Conservation (phyloP, 2,329 filamentous ascomycete species). For the Neurospora sp. region DNA sequence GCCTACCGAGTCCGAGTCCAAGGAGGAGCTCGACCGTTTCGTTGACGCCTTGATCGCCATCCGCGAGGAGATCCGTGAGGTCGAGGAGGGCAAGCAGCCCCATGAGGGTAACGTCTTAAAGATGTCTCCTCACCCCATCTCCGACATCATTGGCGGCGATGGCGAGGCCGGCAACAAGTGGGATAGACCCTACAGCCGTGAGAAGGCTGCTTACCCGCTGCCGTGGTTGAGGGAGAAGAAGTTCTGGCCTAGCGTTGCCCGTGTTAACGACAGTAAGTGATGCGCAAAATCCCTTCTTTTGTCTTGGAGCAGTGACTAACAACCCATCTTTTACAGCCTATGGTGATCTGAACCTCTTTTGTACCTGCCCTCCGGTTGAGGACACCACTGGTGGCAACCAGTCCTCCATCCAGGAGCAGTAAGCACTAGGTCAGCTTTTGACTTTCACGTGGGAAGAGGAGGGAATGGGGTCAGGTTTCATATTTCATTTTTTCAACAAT, state of each 20-base stretch:
- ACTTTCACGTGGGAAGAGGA: not conserved
- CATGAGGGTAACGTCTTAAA: slow-evolving; percentile 76
- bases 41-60: slow-evolving; percentile 84
- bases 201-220: slow-evolving; percentile 80
- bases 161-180: slow-evolving; percentile 48
- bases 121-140: slow-evolving; percentile 77
- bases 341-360: slow-evolving; percentile 88
- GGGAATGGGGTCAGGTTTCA: not conserved
- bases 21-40: slow-evolving; percentile 88
- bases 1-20: slow-evolving; percentile 87
- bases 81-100: slow-evolving; percentile 72
- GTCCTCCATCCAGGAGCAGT: slow-evolving; percentile 11
- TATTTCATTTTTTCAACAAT: not conserved
- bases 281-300: not conserved
- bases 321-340: slow-evolving; percentile 47
- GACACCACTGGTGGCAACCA: slow-evolving; percentile 33
- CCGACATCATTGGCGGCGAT: slow-evolving; percentile 61
- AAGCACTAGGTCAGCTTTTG: not conserved
- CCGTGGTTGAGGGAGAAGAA: slow-evolving; percentile 85
- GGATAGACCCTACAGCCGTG: slow-evolving; percentile 71
- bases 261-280: slow-evolving; percentile 75
- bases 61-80: slow-evolving; percentile 69
- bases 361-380: slow-evolving; percentile 82
- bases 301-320: not conserved
- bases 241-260: slow-evolving; percentile 85